phyloP scores from a whole-genome alignment of 2,329 filamentous ascomycete genomes.

The Phoma herbarum region DNA sequence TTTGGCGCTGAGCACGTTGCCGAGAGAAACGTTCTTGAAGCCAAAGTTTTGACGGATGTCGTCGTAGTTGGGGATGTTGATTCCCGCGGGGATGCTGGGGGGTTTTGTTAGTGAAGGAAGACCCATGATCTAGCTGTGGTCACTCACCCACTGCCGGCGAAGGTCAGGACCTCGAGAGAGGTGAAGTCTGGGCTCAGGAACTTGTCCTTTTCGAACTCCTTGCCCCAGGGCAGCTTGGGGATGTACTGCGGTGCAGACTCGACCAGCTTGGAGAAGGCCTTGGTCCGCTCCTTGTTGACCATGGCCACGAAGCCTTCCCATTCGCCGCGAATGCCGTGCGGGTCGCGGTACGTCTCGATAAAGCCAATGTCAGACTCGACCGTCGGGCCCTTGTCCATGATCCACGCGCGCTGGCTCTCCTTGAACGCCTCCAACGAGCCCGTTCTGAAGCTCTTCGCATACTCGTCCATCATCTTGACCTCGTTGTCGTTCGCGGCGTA shows the following conservation, averaged over 20 bases:
- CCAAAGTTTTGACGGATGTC: constrained; percentile 80
- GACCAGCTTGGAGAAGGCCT: constrained; percentile 86
- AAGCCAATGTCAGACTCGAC: constrained; percentile 65
- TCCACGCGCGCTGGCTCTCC: constrained; percentile 62
- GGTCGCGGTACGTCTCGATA: constrained; percentile 65
- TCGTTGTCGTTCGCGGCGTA: constrained; percentile 58
- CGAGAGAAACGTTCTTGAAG: constrained; percentile 93
- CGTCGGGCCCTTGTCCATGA: constrained; percentile 60
- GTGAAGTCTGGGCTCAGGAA: constrained; percentile 97
- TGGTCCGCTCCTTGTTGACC: constrained; percentile 90
- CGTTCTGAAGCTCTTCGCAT: constrained; percentile 60
- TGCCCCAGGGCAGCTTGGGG: constrained; percentile 85
- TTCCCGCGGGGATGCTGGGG: constrained; percentile 65
- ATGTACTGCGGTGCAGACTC: constrained; percentile 83
- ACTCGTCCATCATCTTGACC: constrained; percentile 56
- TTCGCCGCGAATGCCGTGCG: constrained; percentile 62
- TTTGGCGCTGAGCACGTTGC: constrained; percentile 91
- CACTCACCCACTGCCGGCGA: constrained; percentile 66
- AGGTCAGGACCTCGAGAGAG: constrained; percentile 88
- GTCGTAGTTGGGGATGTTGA: constrained; percentile 67
- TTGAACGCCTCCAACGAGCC: constrained; percentile 61
- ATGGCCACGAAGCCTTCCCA: constrained; percentile 65
- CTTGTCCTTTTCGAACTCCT: constrained; percentile 93
- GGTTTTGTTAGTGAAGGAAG: constrained; percentile 1
- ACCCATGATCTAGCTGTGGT: neutral